Conservation (phyloP, 2,329 filamentous ascomycete species). For the Colletotrichum navitas region DNA sequence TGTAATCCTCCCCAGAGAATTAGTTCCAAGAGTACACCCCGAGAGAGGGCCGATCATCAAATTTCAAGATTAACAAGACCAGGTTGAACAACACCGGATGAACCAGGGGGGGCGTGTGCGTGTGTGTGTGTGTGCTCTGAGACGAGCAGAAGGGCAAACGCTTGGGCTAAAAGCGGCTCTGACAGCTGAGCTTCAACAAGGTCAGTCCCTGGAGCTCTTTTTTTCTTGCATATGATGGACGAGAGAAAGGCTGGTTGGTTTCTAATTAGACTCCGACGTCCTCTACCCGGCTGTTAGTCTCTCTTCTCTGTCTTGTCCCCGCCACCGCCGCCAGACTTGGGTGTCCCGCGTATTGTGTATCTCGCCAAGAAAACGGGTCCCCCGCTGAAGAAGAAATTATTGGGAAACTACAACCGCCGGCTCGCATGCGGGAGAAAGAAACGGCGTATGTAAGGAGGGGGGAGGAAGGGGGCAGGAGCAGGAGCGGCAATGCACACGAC, state of each 20-base stretch:
- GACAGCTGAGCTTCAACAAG: slow-evolving; percentile 17
- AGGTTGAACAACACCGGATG: background rate
- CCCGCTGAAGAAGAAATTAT: background rate
- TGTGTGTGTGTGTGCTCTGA: too few relatives aligned
- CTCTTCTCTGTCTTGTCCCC: background rate
- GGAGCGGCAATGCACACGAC: background rate
- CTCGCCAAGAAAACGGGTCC: background rate
- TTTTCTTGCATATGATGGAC: background rate
- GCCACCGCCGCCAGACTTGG: too few relatives aligned
- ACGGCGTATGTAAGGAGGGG: background rate
- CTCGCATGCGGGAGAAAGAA: background rate
- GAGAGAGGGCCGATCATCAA: background rate
- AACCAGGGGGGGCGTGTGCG: background rate
- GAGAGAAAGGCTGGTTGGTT: background rate
- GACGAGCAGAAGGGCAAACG: background rate
- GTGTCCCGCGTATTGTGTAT: background rate
- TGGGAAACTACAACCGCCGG: background rate
- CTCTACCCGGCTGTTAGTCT: background rate
- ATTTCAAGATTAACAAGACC: background rate
- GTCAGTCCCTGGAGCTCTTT: slow-evolving; percentile 1
- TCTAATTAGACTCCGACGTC: background rate
- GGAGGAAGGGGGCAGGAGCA: too few relatives aligned
- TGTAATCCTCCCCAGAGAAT: background rate
- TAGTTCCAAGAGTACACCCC: background rate
- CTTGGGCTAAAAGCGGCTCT: slow-evolving; percentile 2